Evolutionary conservation across 495 filamentous ascomycete genomes (phyloP), one percentile per base, ranked within the genome.

Genomic region (Penicillium waksmanii): DNA sequence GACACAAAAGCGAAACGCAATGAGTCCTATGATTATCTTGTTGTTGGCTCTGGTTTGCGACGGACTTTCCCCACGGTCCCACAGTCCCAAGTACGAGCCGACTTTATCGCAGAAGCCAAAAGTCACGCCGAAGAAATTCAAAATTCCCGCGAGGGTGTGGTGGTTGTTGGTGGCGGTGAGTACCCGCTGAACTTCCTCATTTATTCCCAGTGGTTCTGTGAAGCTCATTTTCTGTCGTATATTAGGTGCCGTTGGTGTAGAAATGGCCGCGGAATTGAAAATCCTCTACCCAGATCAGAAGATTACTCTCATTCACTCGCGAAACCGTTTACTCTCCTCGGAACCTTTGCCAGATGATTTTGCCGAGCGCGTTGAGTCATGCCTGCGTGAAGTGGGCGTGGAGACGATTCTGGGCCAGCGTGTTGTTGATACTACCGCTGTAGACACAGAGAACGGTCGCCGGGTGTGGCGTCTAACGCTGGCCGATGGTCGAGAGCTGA

Each of bases 201-300:
- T 17, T 2, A 17, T 40, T 40, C 17, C 42, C 17, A 2, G n/a
- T 8, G 42, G 9, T 31, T 8, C 44, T 56, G 8, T 17, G 11
- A 2, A 47, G 11, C 15, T 34, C 8, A 19, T 60, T 69, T 65
- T 21, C 36, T 35, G 19, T 15, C 9, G 9, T 44, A 52, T 31
- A 40, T 12, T 60, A 75, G 87, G 87, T 15, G 88, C 88, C 9
- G 88, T 90, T 3, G 88, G 88, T 10, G 82, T 90, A 44, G 88
- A 91, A 63, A 87, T 90, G 77, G 86, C 88, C 0, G 80, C 85
- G 11, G 88, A 91, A 69, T 65, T 89, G 46, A 88, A 87, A 65
- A 65, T 78, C 11, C 68, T 84, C 10, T 70, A 84, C n/a, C 87
- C 88, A 0, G 42, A 77, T 2, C 69, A 84, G 40, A 78, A 80